Evolutionary conservation across 441 rosid genomes (phyloP).

Genomic region (Melastoma candidum): DNA sequence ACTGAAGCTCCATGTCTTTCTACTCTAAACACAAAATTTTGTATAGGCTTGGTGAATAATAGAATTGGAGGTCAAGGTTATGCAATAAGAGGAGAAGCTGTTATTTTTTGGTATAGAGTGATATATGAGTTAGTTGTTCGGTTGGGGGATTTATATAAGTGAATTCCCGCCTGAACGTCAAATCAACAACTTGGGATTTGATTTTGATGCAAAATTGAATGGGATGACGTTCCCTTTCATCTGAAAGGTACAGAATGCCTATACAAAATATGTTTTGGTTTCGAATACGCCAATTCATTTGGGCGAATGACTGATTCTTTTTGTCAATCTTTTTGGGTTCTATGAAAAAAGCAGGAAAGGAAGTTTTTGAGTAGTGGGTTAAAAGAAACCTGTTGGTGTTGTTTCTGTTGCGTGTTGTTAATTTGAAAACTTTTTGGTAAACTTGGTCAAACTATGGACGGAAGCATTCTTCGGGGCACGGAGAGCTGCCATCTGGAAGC

Average conservation of each 20-base stretch:
- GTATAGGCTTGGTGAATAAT: neutral
- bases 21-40: neutral
- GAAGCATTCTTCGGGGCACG: constrained; percentile 7
- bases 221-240: constrained; percentile 19
- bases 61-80: neutral
- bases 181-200: constrained; percentile 12
- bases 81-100: neutral
- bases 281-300: too few species aligned
- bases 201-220: constrained; percentile 8
- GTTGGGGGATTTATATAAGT: constrained; percentile 16
- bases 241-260: neutral
- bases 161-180: constrained; percentile 14
- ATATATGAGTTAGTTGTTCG: constrained; percentile 14
- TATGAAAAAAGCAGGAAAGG: too few species aligned
- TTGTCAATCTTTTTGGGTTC: too few species aligned
- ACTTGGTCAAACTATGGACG: constrained; percentile 24
- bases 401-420: neutral
- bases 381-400: neutral
- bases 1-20: constrained; percentile 39
- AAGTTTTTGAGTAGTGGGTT: neutral
- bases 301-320: too few species aligned
- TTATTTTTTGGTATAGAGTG: neutral
- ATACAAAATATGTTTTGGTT: neutral
- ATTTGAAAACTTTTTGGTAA: neutral
- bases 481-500: constrained; percentile 40